phyloP scores from a whole-genome alignment of 2,329 filamentous ascomycete species.

The Penicillium sp. region DNA sequence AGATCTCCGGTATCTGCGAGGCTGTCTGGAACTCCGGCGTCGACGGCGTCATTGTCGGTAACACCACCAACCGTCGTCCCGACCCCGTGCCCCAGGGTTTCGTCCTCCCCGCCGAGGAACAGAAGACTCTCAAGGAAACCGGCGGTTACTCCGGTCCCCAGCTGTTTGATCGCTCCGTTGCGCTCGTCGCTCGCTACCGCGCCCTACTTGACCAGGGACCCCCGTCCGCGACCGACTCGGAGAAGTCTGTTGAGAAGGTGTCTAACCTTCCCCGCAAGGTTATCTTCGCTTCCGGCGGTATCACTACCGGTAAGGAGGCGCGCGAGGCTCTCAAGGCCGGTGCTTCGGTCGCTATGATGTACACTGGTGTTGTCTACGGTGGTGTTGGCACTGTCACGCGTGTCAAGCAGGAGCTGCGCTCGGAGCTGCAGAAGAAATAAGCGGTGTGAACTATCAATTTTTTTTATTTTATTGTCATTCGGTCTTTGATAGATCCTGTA shows the following conservation, averaged over 20 bases:
- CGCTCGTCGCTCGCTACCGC: conserved; percentile 77
- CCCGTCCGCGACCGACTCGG: conserved; percentile 30
- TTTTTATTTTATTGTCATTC: not conserved
- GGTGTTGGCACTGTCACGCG: conserved; percentile 61
- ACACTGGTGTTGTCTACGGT: conserved; percentile 71
- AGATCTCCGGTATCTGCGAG: conserved; percentile 84
- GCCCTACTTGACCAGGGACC: conserved; percentile 59
- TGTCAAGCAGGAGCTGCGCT: conserved; percentile 50
- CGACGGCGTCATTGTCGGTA: conserved; percentile 93
- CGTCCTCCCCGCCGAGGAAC: conserved; percentile 65
- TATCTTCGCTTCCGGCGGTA: conserved; percentile 91
- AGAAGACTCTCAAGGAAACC: conserved; percentile 67
- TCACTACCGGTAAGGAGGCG: conserved; percentile 84
- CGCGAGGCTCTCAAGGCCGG: conserved; percentile 80
- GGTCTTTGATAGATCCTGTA: conserved; percentile 18
- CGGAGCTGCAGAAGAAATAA: conserved; percentile 35
- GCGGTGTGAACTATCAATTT: conserved; percentile 13
- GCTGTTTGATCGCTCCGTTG: conserved; percentile 77
- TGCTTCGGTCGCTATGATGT: conserved; percentile 86
- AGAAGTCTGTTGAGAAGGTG: conserved; percentile 19
- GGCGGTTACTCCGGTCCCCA: conserved; percentile 90
- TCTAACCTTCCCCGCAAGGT: conserved; percentile 58
- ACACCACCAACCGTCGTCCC: conserved; percentile 84
- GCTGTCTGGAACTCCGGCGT: conserved; percentile 82
- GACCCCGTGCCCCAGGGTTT: conserved; percentile 68